Evolutionary conservation across 805 yeast species (phyloP), one percentile per base, ranked within the genome.

Genomic region (Ogataea populi-albae): DNA sequence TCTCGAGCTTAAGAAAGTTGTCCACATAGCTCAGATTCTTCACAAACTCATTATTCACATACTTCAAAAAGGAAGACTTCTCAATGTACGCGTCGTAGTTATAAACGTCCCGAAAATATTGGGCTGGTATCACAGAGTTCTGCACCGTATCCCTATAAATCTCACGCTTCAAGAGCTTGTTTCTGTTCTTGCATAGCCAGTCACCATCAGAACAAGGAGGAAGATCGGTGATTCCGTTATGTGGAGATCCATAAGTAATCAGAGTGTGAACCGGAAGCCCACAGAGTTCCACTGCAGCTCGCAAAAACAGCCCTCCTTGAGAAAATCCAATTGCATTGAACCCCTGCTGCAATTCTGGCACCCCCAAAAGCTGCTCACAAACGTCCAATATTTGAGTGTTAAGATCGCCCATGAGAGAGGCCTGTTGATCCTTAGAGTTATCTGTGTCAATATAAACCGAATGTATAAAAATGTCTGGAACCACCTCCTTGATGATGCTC

Each of bases 201-300:
- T 79, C 81, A 4, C 57, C 46, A 9, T 46, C 52, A 0, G 66
- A 61, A 53, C 89, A 83, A 4, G 67, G 57, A 0, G 89, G 88
- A 22, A 84, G 62, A 39, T 85, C 91, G 42, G 68, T 64, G 4
- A 85, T 71, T 1, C 93, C 94, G 59, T 79, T 71, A 50, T 85
- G 94, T 0, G 94, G 95, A 1, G 87, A 77, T 0, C 95, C 95
- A 59, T 81, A 82, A 0, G 94, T 82, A 10, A 85, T 62, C 31
- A 85, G 61, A 20, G 67, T 77, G 33, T 70, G 57, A 3, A 81
- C 65, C 3, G 65, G 57, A 9, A 62, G 30, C 18, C 62, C 68
- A 57, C 91, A 85, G 17, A 72, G 57, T 52, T 86, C 82, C 19
- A 76, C 65, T 19, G 81, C 69, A 4, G 80, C 81, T 30, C 95